Conservation (phyloP, 495 filamentous ascomycete genomes). For the Penicillium steckii region DNA sequence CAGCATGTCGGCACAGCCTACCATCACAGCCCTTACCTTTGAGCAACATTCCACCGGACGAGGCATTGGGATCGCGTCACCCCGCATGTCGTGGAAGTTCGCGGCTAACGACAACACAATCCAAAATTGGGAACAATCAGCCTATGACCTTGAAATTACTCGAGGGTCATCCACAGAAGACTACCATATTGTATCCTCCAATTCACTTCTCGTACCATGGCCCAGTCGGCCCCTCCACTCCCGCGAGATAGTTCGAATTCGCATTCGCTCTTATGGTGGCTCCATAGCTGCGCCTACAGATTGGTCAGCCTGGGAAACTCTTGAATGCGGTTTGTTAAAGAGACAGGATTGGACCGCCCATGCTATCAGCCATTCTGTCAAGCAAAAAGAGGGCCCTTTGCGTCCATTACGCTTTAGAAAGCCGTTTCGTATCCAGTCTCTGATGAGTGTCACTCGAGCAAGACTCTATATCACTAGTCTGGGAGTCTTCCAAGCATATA, state of each 20-base stretch:
- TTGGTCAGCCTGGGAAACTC: slow-evolving; percentile 34
- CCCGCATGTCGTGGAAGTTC: slow-evolving; percentile 38
- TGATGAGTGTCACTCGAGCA: slow-evolving; percentile 14
- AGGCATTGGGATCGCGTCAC: slow-evolving; percentile 24
- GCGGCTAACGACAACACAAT: slow-evolving; percentile 6
- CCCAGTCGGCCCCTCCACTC: slow-evolving; percentile 41
- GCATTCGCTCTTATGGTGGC: slow-evolving; percentile 35
- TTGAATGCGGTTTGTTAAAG: slow-evolving; percentile 40
- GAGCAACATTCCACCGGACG: slow-evolving; percentile 36
- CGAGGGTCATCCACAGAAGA: slow-evolving; percentile 7
- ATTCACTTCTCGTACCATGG: slow-evolving; percentile 52
- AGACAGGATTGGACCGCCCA: slow-evolving; percentile 39
- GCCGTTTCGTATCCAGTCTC: slow-evolving; percentile 15
- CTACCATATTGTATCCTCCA: slow-evolving; percentile 11
- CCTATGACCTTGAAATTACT: slow-evolving; percentile 36
- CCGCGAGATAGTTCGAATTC: slow-evolving; percentile 36
- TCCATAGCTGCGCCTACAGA: slow-evolving; percentile 21
- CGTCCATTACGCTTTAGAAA: slow-evolving; percentile 31
- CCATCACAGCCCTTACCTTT: slow-evolving; percentile 16
- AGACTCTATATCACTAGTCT: slow-evolving; percentile 51
- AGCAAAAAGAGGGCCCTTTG: slow-evolving; percentile 18
- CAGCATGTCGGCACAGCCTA: slow-evolving; percentile 9
- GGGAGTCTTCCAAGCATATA: slow-evolving; percentile 49
- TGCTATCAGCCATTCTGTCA: slow-evolving; percentile 26
- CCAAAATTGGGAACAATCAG: slow-evolving; percentile 32